phyloP scores from a whole-genome alignment of 169 alveolate genomes.

The Plasmodium adleri region DNA sequence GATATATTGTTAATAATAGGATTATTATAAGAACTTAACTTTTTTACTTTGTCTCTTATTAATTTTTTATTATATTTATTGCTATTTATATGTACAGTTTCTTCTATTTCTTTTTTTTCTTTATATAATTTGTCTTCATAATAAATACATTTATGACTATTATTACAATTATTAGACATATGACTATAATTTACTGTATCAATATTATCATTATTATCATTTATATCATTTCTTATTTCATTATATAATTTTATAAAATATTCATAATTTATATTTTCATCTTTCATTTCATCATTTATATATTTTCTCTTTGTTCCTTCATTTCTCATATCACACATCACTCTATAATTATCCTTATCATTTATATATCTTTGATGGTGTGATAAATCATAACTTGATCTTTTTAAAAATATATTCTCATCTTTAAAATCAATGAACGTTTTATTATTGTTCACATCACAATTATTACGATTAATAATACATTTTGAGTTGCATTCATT shows the following conservation, averaged over 20 bases:
- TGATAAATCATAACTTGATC: background rate
- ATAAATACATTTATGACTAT: background rate
- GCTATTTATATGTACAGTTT: slow-evolving; percentile 15
- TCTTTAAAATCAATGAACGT: too few species aligned
- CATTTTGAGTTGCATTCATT: too few species aligned
- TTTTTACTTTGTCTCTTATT: slow-evolving; percentile 72
- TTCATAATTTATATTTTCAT: background rate
- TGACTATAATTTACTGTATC: too few species aligned
- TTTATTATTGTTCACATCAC: too few species aligned
- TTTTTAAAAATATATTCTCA: background rate
- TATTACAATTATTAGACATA: too few species aligned
- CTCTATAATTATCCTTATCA: too few species aligned
- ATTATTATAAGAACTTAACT: slow-evolving; percentile 47
- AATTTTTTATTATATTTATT: slow-evolving; percentile 46
- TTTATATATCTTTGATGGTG: background rate
- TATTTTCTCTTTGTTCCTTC: background rate
- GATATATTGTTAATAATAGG: slow-evolving; percentile 16
- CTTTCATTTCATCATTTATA: background rate
- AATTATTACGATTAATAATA: too few species aligned
- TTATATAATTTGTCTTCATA: slow-evolving; percentile 12
- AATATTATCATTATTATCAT: background rate
- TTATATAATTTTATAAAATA: slow-evolving; percentile 34
- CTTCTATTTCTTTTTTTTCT: slow-evolving; percentile 66
- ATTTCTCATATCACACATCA: too few species aligned
- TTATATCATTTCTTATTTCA: slow-evolving; percentile 8